Evolutionary conservation across 2,329 filamentous ascomycete genomes (phyloP).

Genomic region (Alternaria postmessia): DNA sequence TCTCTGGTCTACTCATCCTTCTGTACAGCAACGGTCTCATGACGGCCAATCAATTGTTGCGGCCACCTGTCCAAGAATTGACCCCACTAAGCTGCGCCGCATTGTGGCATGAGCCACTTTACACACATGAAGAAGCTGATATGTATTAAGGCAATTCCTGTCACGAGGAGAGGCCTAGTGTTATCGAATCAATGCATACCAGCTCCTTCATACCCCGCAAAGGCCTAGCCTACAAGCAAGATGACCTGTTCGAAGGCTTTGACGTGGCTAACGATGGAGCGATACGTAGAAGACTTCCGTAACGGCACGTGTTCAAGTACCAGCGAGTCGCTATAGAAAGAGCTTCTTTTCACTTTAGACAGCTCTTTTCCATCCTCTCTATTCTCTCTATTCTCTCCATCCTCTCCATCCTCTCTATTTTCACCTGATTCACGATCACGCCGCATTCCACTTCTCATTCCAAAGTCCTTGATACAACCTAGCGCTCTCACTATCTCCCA

Average conservation of each 20-base stretch:
- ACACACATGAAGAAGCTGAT: background rate
- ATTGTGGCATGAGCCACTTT: background rate
- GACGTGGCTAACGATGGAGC: background rate
- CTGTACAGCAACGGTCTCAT: too few species aligned
- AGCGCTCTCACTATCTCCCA: background rate
- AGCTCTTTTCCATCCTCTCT: background rate
- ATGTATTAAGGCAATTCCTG: too few species aligned
- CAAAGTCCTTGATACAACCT: background rate
- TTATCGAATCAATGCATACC: background rate
- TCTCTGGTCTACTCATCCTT: too few species aligned
- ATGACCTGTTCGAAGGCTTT: background rate
- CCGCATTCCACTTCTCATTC: background rate
- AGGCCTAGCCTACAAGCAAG: background rate
- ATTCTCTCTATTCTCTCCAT: too few species aligned
- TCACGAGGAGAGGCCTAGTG: too few species aligned
- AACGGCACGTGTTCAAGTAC: background rate
- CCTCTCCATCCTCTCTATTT: background rate
- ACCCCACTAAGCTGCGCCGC: too few species aligned
- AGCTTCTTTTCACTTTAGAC: background rate
- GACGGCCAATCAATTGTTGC: too few species aligned
- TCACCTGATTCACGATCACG: background rate
- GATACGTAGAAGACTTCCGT: background rate
- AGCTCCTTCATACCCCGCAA: background rate
- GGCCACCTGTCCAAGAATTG: fast-evolving
- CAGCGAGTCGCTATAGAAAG: background rate